Evolutionary conservation across 139 green algal genomes (phyloP), one percentile per base, ranked within the genome.

Genomic region (Eudorina sp.): DNA sequence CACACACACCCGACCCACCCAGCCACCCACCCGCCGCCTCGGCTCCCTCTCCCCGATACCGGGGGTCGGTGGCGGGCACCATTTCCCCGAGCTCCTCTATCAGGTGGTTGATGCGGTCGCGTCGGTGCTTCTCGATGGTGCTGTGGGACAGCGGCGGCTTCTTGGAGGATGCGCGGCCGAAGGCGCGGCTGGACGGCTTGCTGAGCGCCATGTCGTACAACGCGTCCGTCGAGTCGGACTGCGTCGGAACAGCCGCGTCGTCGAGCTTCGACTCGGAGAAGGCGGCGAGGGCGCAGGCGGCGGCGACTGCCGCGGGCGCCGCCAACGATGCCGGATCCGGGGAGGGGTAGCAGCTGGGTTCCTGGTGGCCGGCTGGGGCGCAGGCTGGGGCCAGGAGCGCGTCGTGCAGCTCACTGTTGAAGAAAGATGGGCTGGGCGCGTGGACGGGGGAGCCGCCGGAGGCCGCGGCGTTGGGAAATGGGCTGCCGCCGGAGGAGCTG

Each of bases 61-160:
- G n/a, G 14, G 79, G 38, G 45, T 78, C 55, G 7, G 31, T 3
- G 25, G 90, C 60, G 4, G 84, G 80, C 80, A 92, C 86, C 2
- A 92, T 72, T 7, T 85, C 85, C 19, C 85, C 53, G 29, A 95
- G 64, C 89, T 95, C 93, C 36, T 97, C 94, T 13, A 97, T 95
- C 9, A 97, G 89, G 5, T 79, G 79, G 89, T 97, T 97, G 82
- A 97, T 96, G 27, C 94, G 79, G 79, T 97, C 94, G 2, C 94
- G 90, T 0, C 94, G 91, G 81, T 97, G 93, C 92, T 97, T 97
- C 83, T 97, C 94, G 16, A 97, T 91, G 4, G 90, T 92, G 82
- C 88, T 94, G 88, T 96, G 94, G 85, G 93, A 96, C 23, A 92
- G 74, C 27, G 38, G 51, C 31, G 23, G 58, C 46, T 83, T 83